Evolutionary conservation across 2,329 filamentous ascomycete genomes (phyloP), one percentile per base, ranked within the genome.

Genomic region (Byssothecium circinans): DNA sequence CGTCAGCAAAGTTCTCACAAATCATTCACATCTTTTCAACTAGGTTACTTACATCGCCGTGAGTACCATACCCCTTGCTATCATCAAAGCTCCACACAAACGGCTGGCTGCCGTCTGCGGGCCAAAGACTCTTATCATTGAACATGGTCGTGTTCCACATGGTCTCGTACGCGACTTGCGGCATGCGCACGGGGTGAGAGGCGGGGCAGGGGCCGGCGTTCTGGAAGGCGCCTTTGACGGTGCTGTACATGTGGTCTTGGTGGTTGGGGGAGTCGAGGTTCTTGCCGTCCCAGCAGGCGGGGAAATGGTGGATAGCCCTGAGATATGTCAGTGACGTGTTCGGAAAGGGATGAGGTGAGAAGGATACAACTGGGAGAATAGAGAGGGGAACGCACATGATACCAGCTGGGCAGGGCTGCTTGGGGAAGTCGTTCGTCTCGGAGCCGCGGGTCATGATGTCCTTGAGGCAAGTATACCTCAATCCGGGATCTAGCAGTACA

Each of bases 201-300:
- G 54, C 32, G 6, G 61, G 60, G 30, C 61, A 65, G 4, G 60
- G 41, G 12, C 53, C 58, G 12, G 57, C 58, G 14, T 47, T 41
- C 2, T 27, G 27, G 48, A 65, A 65, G 17, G 55, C 56, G n/a
- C 56, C 60, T 27, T 54, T 60, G 8, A 42, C 39, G 0, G 60
- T 66, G 39, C 49, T 56, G 49, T 54, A 63, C 61, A 66, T 66
- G 48, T 65, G 60, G 35, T 49, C 49, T 43, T 62, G 56, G 74
- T 82, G 83, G 72, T 84, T 77, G 42, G 77, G 74, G 40, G 84
- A 74, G 47, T 80, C 82, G 36, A 78, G 76, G 40, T 77, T 68
- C 45, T 73, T 69, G 35, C 84, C 85, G 69, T 89, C 80, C 78
- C 87, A 88, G 77, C 86, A 62, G 30, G 59, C 34, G 1, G 55